Evolutionary conservation across 768 basidiomycete genomes (phyloP), one percentile per base, ranked within the genome.

Genomic region (Suillus plorans): DNA sequence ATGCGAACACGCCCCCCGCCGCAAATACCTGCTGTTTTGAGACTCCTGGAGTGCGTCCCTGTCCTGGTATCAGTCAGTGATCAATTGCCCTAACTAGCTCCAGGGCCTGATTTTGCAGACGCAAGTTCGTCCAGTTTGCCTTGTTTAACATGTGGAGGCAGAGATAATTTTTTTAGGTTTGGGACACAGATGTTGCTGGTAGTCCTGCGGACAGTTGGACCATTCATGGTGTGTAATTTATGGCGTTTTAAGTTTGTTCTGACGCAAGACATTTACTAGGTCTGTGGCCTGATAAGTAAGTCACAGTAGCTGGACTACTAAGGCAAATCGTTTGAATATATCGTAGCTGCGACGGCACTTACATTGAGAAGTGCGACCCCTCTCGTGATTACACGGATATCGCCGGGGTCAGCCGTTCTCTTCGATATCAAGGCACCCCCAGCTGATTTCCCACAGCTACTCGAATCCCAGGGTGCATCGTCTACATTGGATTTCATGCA

Each of bases 141-240:
- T 42, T 25, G 16, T 42, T 59, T 45, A 53, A 28, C 41, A n/a
- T 28, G 18, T 14, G 9, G n/a, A 50, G 50, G 31, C 20, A 36
- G 39, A 25, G 44, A 45, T 25, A 50, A 14, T 18, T 28, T 14
- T 39, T 42, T 25, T 73, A 89, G 86, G 89, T 91, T 76, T 92
- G 90, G 89, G 89, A 91, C 66, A 88, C 86, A 2, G 69, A 85
- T 56, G 85, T 88, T 0, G 73, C 82, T 4, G 86, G 85, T 22
- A 89, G 90, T 13, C 90, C 90, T 6, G 73, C 72, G 12, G 68
- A 89, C 69, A 87, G 86, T 69, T 92, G 90, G 89, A 92, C 89
- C 1, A 87, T 91, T 64, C 90, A 90, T 62, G 89, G 90, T 86
- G 64, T 56, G 82, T 69, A n/a, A n/a, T 18, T 39, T 20, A 50